Percentiles rank a stretch among this genome's conserved stretches.
Conservation (phyloP, 2,329 filamentous ascomycete genomes). For the Penicillium sp. region DNA sequence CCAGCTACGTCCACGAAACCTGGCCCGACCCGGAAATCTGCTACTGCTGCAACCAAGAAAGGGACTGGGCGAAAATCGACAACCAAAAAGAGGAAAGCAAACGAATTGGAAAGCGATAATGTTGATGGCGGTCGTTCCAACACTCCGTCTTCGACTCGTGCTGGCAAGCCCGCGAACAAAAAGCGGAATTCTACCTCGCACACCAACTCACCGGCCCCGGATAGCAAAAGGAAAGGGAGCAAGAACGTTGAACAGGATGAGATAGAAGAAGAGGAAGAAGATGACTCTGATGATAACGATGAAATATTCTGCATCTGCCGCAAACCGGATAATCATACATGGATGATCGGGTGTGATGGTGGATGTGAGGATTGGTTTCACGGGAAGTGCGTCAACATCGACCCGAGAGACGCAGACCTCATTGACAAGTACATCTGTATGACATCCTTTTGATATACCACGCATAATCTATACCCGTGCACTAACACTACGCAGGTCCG, state of each 20-base stretch:
- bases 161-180: conserved; percentile 32
- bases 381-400: conserved; percentile 75
- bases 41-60: conserved; percentile 29
- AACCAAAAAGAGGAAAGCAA: conserved; percentile 37
- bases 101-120: conserved; percentile 31
- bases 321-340: conserved; percentile 79
- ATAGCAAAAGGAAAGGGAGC: too few species aligned
- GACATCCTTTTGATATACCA: too few species aligned
- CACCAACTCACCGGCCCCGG: too few species aligned
- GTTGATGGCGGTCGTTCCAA: conserved; percentile 32
- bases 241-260: too few species aligned
- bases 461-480: too few species aligned
- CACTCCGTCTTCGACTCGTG: conserved; percentile 33
- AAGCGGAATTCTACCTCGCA: conserved; percentile 34
- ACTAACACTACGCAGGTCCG: conserved; percentile 30
- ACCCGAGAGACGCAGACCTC: conserved; percentile 48
- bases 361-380: conserved; percentile 93
- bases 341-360: conserved; percentile 91
- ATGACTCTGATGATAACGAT: conserved; percentile 56
- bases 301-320: conserved; percentile 87
- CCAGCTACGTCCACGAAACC: conserved; percentile 32
- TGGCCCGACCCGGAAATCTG: conserved; percentile 28
- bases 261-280: conserved; percentile 21
- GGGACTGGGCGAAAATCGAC: conserved; percentile 33
- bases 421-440: conserved; percentile 45